These are phyloP conservation scores for Aspergillus fischeri DNA, from an alignment of 2,329 filamentous ascomycete genomes.

Conservation along the genomic window DNA sequence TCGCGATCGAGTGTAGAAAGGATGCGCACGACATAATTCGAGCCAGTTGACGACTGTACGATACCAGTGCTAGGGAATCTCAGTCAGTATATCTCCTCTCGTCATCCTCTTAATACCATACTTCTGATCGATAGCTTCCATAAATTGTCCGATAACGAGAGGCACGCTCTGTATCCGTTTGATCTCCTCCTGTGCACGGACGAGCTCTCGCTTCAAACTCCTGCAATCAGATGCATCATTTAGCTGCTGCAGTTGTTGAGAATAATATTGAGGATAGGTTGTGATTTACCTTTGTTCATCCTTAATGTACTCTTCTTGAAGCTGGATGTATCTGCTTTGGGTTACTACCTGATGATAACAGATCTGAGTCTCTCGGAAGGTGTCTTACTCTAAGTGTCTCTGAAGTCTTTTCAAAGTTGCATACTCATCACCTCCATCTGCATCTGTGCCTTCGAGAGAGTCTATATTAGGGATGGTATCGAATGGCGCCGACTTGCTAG, in stretches of 20 bases:
- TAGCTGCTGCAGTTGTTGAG: neutral
- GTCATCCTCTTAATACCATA: conserved; percentile 43
- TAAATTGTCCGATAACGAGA: conserved; percentile 97
- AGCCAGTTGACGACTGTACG: conserved; percentile 95
- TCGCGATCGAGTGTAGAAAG: conserved; percentile 97
- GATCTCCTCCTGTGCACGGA: conserved; percentile 97
- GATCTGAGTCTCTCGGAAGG: neutral
- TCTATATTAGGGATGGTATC: conserved; percentile 84
- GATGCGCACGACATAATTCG: conserved; percentile 98
- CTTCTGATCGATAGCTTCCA: conserved; percentile 99
- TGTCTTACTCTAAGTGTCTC: conserved; percentile 80
- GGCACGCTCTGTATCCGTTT: conserved; percentile 99
- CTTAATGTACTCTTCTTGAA: conserved; percentile 99
- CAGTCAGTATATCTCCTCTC: conserved; percentile 7
- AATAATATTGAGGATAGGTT: neutral
- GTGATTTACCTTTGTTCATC: conserved; percentile 81
- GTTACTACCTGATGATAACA: neutral
- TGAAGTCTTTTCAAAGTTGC: conserved; percentile 94
- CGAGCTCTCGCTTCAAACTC: conserved; percentile 94
- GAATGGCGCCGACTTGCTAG: conserved; percentile 73
- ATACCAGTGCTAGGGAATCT: conserved; percentile 73
- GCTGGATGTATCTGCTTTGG: conserved; percentile 72
- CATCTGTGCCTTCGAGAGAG: conserved; percentile 75
- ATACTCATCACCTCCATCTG: conserved; percentile 87
- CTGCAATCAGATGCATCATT: conserved; percentile 40